Conservation (phyloP, 768 basidiomycete genomes). For the Russula earlei region DNA sequence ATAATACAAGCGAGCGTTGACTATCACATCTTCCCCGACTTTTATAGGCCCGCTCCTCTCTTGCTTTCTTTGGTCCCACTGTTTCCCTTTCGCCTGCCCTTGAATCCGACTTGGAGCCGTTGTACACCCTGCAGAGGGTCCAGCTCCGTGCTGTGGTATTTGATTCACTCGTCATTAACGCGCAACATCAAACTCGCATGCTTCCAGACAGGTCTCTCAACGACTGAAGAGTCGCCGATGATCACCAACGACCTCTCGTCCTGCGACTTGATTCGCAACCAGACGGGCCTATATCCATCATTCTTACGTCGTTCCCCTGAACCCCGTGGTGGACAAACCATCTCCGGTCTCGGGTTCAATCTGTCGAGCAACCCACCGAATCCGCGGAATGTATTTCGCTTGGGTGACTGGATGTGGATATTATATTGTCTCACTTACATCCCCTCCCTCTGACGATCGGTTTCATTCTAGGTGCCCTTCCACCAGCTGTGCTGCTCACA, state of each 20-base stretch:
- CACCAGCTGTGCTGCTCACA: conserved; percentile 67
- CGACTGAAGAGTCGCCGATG: conserved; percentile 1
- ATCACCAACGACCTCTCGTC: neutral
- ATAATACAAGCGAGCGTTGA: conserved; percentile 13
- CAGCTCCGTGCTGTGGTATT: conserved; percentile 21
- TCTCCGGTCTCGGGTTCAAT: conserved; percentile 30
- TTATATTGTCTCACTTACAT: conserved; percentile 10
- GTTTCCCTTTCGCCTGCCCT: conserved; percentile 47
- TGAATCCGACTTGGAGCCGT: conserved; percentile 53
- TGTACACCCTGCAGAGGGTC: conserved; percentile 45
- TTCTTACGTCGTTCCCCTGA: neutral
- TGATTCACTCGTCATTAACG: neutral
- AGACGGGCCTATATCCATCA: neutral
- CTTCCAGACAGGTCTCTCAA: neutral
- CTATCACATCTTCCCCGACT: conserved; percentile 7
- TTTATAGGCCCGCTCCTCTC: conserved; percentile 45
- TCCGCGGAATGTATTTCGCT: conserved; percentile 53
- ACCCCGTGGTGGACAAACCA: neutral
- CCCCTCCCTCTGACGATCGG: neutral
- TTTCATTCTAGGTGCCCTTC: conserved; percentile 45
- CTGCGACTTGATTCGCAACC: neutral
- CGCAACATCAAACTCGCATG: neutral
- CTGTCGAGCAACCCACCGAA: conserved; percentile 67
- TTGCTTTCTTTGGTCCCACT: conserved; percentile 38
- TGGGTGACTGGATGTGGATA: conserved; percentile 72